Evolutionary conservation across 495 filamentous ascomycete species (phyloP), one percentile per base, ranked within the genome.

Genomic region (Xylaria curta): DNA sequence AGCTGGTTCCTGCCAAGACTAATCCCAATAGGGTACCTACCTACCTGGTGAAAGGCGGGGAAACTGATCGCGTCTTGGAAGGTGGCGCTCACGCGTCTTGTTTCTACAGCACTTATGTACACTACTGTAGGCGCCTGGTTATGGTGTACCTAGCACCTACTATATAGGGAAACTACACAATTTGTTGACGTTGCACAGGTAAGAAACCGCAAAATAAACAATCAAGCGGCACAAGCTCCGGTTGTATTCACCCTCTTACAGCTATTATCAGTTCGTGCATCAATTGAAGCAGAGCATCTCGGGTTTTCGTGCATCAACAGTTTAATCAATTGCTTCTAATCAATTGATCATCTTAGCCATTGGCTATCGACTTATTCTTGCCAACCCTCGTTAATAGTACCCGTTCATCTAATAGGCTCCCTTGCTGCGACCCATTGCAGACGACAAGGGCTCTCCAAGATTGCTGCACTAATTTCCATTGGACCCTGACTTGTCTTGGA

Each of bases 251-350:
- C 21, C 60, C 61, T 61, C 44, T 12, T 56, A 9, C 54, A 68
- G 44, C 31, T 8, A 72, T 68, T 24, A 65, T 66, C 62, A 65
- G 62, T 66, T 40, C 36, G 19, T 72, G 70, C 70, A 72, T 72
- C 64, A 49, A 67, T 68, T 60, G 63, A 21, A 36, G 33, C 58
- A 64, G 38, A 59, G 47, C 47, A 63, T 69, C 61, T 60, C 46
- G 28, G 24, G 8, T 58, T 56, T 60, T 36, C 33, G 68, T 53
- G 28, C 69, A 66, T 56, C 36, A 66, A 66, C 49, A 58, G 36
- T 51, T 64, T 63, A 70, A 54, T 64, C 36, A 33, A 64, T 70
- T 64, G 44, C 38, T 36, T 38, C 15, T 36, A 49, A 42, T 53
- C 54, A 68, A 68, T 59, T 68, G 66, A 59, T 59, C 36, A 42